phyloP scores from a whole-genome alignment of 768 basidiomycete species.

The Hydnomerulius pinastri region DNA sequence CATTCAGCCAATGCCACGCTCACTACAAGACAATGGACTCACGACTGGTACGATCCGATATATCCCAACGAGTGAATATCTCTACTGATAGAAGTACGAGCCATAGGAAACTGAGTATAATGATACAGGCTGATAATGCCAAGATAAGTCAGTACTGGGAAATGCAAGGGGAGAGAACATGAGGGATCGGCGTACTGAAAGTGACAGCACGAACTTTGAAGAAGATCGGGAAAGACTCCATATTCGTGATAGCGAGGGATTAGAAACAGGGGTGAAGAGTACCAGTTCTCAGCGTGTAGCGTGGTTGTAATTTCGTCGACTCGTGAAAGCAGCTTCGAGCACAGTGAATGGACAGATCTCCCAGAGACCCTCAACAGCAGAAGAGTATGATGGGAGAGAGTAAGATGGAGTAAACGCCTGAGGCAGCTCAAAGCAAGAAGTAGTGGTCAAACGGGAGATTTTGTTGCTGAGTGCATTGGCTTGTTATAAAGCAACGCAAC shows the following conservation, averaged over 20 bases:
- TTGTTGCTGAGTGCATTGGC: background rate
- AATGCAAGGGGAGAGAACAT: background rate
- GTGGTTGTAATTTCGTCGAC: background rate
- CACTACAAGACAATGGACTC: constrained; percentile 13
- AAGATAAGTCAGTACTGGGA: constrained; percentile 2
- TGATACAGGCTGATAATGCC: constrained; percentile 39
- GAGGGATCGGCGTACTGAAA: constrained; percentile 25
- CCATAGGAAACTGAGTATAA: constrained; percentile 50
- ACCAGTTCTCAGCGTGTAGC: background rate
- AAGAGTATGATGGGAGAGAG: background rate
- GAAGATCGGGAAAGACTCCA: constrained; percentile 34
- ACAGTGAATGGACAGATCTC: constrained; percentile 20
- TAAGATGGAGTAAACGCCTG: constrained; percentile 20
- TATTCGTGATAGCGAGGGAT: constrained; percentile 3
- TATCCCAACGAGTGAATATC: constrained; percentile 47
- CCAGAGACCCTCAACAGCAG: constrained; percentile 17
- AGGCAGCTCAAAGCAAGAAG: constrained; percentile 9
- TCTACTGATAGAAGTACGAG: constrained; percentile 47
- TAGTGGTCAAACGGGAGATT: constrained; percentile 5
- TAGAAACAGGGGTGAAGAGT: background rate
- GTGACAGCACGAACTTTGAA: constrained; percentile 30
- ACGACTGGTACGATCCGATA: constrained; percentile 49
- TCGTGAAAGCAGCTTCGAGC: no score
- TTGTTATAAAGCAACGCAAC: constrained; percentile 6
- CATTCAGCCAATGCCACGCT: constrained; percentile 7